These are phyloP conservation scores for Trichoderma aggressivum DNA, from an alignment of 2,329 filamentous ascomycete genomes.

Conservation along the genomic window DNA sequence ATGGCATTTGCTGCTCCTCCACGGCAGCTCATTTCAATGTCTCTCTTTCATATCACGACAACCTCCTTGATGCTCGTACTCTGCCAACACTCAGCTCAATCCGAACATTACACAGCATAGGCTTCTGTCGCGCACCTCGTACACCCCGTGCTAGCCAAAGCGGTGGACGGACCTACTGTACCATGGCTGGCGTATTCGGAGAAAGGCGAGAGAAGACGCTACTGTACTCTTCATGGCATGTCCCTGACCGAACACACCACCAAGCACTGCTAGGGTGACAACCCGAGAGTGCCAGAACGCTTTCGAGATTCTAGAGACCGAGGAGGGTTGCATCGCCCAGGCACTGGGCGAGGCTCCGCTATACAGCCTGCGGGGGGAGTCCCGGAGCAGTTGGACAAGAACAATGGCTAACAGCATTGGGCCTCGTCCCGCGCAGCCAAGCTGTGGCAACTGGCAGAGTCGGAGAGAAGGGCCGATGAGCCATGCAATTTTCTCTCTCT, in stretches of 20 bases:
- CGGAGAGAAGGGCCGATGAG: slow-evolving; percentile 18
- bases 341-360: not conserved
- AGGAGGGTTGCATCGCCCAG: slow-evolving; percentile 14
- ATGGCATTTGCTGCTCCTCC: not conserved
- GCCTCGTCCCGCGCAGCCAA: slow-evolving; percentile 1
- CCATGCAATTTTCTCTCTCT: not conserved
- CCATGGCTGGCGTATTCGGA: not conserved
- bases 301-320: not conserved
- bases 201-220: not conserved
- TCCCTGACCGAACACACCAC: not conserved
- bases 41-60: not conserved
- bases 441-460: slow-evolving; percentile 2
- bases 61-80: not conserved
- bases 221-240: not conserved
- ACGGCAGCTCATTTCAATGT: not conserved
- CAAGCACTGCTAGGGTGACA: not conserved
- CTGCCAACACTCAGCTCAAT: not conserved
- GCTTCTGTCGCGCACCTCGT: not conserved
- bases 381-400: not conserved
- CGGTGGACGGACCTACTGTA: not conserved
- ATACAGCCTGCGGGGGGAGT: not conserved
- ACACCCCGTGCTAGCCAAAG: not conserved
- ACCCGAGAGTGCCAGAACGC: not conserved
- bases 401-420: not conserved
- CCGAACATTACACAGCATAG: not conserved